Evolutionary conservation across 352 stramenopile species (phyloP).

Genomic region (Phytophthora nicotianae): DNA sequence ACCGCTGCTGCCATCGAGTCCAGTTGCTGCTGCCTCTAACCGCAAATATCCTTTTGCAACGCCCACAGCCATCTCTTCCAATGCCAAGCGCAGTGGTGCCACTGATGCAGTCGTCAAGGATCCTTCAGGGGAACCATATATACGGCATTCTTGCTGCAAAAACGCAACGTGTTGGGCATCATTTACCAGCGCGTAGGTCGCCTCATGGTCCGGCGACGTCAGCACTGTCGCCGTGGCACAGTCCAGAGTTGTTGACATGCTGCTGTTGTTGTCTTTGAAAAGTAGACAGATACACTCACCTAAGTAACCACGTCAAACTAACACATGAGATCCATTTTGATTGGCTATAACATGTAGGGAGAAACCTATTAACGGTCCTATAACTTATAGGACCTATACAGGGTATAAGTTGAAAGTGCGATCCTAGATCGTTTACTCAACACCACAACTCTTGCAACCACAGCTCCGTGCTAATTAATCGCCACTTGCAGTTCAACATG

Average conservation of each 20-base stretch:
- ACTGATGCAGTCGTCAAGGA: neutral
- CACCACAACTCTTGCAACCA: too few species aligned
- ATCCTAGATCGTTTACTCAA: slow-evolving; percentile 24
- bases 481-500: slow-evolving; percentile 16
- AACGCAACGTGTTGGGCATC: slow-evolving; percentile 17
- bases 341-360: neutral
- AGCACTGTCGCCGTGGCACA: slow-evolving; percentile 19
- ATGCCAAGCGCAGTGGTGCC: slow-evolving; percentile 39
- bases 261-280: too few species aligned
- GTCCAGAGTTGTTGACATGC: too few species aligned
- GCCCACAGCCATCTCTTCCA: slow-evolving; percentile 56
- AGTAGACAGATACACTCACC: too few species aligned
- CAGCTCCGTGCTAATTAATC: too few species aligned
- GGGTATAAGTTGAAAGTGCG: neutral
- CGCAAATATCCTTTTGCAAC: slow-evolving; percentile 44
- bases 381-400: too few species aligned
- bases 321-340: too few species aligned
- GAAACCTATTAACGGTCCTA: neutral
- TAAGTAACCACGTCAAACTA: too few species aligned
- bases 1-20: neutral
- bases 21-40: slow-evolving; percentile 20
- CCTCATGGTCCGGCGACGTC: slow-evolving; percentile 10
- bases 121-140: slow-evolving; percentile 35
- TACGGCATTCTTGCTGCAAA: slow-evolving; percentile 30
- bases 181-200: slow-evolving; percentile 35